Percentiles rank a stretch among this genome's conserved stretches.
These are phyloP conservation scores for Amanita rubescens DNA, from an alignment of 768 basidiomycete genomes.

Conservation along the genomic window DNA sequence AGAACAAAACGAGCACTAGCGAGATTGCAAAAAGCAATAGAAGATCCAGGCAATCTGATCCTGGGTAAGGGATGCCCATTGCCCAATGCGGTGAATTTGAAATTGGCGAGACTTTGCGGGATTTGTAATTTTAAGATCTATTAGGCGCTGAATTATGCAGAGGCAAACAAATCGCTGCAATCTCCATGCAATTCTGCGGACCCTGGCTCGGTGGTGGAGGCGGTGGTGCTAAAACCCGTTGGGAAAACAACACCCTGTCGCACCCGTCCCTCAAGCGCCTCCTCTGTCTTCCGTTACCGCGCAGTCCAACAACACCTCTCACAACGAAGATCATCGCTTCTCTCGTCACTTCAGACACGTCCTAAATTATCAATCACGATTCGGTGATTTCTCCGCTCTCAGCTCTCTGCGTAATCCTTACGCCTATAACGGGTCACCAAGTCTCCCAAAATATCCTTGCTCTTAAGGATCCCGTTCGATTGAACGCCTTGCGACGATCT, in stretches of 20 bases:
- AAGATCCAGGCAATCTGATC: not conserved
- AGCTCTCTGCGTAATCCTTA: not conserved
- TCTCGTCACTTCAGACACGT: slow-evolving; percentile 6
- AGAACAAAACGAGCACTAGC: not conserved
- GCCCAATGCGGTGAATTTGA: not conserved
- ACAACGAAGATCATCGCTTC: slow-evolving; percentile 7
- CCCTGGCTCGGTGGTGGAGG: slow-evolving; percentile 9
- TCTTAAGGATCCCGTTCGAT: slow-evolving; percentile 12
- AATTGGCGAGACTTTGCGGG: slow-evolving; percentile 3
- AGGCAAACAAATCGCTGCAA: not conserved
- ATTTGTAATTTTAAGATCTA: slow-evolving; percentile 6
- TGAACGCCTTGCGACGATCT: slow-evolving; percentile 23
- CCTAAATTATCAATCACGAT: not conserved
- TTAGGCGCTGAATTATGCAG: slow-evolving; percentile 12
- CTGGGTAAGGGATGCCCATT: not conserved
- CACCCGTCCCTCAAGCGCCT: not conserved
- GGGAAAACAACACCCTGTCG: not conserved
- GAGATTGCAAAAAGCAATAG: not conserved
- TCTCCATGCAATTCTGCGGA: slow-evolving; percentile 12
- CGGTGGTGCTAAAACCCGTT: not conserved
- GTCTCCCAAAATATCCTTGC: slow-evolving; percentile 5
- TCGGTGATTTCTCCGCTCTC: slow-evolving; percentile 2
- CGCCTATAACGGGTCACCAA: not conserved
- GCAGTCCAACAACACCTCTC: not conserved
- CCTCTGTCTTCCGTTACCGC: not conserved